Percentiles rank a stretch among this genome's conserved stretches.
These are phyloP conservation scores for Diaporthe ampelina DNA, from an alignment of 2,329 filamentous ascomycete species.

Conservation along the genomic window DNA sequence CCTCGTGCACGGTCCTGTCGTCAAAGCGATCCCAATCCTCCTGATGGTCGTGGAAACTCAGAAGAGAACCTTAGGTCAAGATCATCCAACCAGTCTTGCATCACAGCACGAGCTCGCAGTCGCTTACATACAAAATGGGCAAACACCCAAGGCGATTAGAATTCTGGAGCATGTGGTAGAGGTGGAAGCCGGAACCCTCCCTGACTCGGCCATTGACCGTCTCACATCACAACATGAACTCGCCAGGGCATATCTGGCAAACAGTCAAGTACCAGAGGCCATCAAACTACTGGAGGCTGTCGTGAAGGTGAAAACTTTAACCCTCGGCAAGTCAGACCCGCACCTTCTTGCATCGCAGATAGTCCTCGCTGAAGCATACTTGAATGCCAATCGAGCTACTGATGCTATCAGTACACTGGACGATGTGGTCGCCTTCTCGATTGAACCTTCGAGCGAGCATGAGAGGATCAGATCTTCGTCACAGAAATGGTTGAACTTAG, in stretches of 20 bases:
- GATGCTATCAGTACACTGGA: no score
- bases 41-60: not conserved
- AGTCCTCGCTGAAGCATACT: no score
- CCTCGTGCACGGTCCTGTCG: not conserved
- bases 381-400: no score
- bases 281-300: not conserved
- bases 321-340: no score
- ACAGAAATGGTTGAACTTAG: no score
- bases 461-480: no score
- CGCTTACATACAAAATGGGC: not conserved
- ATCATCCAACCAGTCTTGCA: not conserved
- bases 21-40: not conserved
- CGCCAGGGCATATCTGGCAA: not conserved
- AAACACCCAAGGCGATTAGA: not conserved
- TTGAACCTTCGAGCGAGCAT: no score
- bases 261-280: not conserved
- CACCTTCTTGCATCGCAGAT: no score
- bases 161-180: not conserved
- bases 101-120: not conserved
- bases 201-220: not conserved
- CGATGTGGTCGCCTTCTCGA: no score
- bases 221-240: constrained; percentile 7
- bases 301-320: not conserved
- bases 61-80: not conserved
- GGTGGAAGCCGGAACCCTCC: not conserved